Evolutionary conservation across 23 red algal species (phyloP).

Genomic region (Gracilaria gracilis): DNA sequence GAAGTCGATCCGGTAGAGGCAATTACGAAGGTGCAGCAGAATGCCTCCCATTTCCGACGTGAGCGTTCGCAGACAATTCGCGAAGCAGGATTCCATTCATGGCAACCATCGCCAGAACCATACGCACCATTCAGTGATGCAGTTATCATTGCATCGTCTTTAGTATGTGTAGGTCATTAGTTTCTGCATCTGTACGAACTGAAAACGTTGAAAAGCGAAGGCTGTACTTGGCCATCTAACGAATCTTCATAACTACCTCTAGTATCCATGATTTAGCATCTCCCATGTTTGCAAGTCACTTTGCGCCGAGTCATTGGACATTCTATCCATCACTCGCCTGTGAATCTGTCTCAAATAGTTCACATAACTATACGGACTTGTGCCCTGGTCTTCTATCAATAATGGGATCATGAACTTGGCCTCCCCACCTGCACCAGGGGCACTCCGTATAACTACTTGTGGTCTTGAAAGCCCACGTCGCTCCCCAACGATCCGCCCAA

Average conservation of each 20-base stretch:
- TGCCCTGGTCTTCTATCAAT: conserved; percentile 82
- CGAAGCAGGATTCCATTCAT: too few relatives aligned
- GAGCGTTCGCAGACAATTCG: too few relatives aligned
- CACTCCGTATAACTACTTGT: conserved; percentile 45
- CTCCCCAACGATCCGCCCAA: conserved; percentile 61
- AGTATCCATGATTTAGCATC: conserved; percentile 90
- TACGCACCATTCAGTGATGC: neutral
- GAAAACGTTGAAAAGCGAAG: neutral
- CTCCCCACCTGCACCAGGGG: conserved; percentile 60
- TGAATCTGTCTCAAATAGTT: conserved; percentile 82
- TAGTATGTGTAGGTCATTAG: neutral
- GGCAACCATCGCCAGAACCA: neutral
- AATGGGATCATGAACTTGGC: conserved; percentile 65
- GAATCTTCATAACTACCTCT: conserved; percentile 29
- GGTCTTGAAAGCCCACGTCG: conserved; percentile 62
- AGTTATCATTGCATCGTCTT: neutral
- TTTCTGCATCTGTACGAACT: conserved; percentile 16
- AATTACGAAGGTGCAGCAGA: too few relatives aligned
- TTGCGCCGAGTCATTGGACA: conserved; percentile 74
- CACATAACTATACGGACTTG: conserved; percentile 69
- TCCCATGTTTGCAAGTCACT: conserved; percentile 84
- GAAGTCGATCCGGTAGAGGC: too few relatives aligned
- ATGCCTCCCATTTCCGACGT: too few relatives aligned
- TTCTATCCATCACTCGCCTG: conserved; percentile 80
- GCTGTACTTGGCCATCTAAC: neutral